phyloP scores from a whole-genome alignment of 345 rosid genomes.

The Syzygium oleosum region DNA sequence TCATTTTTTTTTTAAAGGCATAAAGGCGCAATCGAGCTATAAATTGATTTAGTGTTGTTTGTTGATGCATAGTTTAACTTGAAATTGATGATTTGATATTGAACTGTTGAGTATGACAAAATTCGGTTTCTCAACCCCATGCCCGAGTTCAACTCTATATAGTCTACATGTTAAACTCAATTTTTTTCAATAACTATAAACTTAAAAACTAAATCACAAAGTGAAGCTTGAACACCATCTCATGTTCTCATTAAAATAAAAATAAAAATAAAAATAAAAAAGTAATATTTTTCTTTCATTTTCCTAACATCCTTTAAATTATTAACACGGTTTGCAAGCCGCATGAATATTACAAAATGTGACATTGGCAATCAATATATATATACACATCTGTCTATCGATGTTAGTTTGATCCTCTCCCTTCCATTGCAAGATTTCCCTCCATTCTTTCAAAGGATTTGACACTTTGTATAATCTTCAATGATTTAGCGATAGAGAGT shows the following conservation, averaged over 20 bases:
- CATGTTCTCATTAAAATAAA: too few relatives aligned
- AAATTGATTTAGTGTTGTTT: not conserved
- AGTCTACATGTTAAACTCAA: not conserved
- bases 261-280: too few relatives aligned
- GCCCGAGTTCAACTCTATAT: not conserved
- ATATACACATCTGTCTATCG: too few relatives aligned
- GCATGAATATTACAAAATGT: not conserved
- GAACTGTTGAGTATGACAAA: not conserved
- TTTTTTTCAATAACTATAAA: not conserved
- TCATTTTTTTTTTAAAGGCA: too few relatives aligned
- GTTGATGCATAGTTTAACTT: not conserved
- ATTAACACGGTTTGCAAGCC: not conserved
- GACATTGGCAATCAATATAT: too few relatives aligned
- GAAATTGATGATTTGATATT: not conserved
- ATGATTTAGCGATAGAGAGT: too few relatives aligned
- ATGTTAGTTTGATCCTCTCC: too few relatives aligned
- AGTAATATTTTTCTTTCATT: not conserved
- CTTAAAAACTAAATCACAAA: not conserved
- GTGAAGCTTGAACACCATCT: not conserved
- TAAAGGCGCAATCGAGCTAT: too few relatives aligned
- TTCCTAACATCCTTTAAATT: not conserved
- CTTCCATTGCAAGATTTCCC: too few relatives aligned
- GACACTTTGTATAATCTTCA: too few relatives aligned
- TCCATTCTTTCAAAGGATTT: too few relatives aligned
- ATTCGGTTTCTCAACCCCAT: not conserved